Base-by-base conservation (phyloP, 2,329 filamentous ascomycete genomes). In the Diaporthe vaccinii region DNA sequence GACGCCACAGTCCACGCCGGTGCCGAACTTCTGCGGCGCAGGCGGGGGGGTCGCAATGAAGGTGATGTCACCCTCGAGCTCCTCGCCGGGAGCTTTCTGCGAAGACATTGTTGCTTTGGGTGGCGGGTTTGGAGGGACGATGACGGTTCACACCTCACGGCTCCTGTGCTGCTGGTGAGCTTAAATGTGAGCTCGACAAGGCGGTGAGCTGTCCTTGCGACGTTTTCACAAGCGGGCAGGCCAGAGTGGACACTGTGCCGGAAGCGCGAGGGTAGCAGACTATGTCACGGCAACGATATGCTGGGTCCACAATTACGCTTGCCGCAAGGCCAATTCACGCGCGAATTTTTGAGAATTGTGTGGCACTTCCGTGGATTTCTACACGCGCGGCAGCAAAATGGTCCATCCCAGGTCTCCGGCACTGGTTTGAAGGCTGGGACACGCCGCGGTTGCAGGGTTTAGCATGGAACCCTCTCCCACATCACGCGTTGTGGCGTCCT, bases 31-130 rank as follows among this genome's bases (percentile, higher is more conserved):
- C 68, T 86, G 84, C 74, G 85, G 82, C 68, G 85, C 83, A 78
- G 86, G 87, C 80, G 86, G 86, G 31, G 89, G 89, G 80, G 89
- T 90, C 79, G 89, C 84, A 81, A 90, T 89, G 83, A 92, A 94
- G 84, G 93, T 91, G 82, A 93, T 68, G 51, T 74, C 72, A 28
- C 65, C 51, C 67, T 72, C 67, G 28, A 69, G 65, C 65, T 69
- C 65, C 65, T 69, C 65, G 34, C 65, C 65, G 12, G 34, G 65
- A 15, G 22, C 46, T 28, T 55, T 69, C n/a, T 41, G 22, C 12
- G 65, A 69, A 69, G 65, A 55, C 65, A 69, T 69, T 25, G 46
- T 49, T 55, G 49, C n/a, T 69, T 41, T 39, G 36, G 65, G 4
- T 41, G 65, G 65, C 22, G 15, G 28, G 28, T 49, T 7, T 46